Conservation (phyloP, 768 basidiomycete genomes). For the Pilatotrama ljubarskyi region DNA sequence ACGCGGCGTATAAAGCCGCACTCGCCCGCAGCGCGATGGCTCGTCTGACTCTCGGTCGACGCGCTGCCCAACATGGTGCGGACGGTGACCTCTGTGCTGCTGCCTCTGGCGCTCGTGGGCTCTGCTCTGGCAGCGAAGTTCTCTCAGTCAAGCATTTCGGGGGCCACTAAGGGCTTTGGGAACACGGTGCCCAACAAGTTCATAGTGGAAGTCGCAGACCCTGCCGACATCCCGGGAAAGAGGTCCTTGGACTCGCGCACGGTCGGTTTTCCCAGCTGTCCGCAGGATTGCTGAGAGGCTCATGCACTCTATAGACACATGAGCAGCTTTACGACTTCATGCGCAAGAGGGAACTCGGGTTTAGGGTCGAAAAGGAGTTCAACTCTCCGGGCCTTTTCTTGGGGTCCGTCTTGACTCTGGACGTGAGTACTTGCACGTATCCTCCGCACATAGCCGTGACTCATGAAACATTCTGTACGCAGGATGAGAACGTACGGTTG, state of each 20-base stretch:
- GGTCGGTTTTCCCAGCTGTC: conserved; percentile 3
- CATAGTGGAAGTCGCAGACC: conserved; percentile 42
- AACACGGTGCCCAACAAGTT: conserved; percentile 41
- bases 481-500: conserved; percentile 21
- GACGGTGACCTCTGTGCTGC: conserved; percentile 5
- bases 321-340: conserved; percentile 50
- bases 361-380: conserved; percentile 53
- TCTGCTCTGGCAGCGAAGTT: conserved; percentile 12
- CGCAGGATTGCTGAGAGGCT: neutral
- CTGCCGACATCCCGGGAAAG: conserved; percentile 27
- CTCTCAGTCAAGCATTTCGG: conserved; percentile 20
- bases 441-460: neutral
- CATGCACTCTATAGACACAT: conserved; percentile 40
- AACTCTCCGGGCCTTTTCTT: conserved; percentile 54
- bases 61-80: conserved; percentile 5
- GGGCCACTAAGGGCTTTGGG: conserved; percentile 12
- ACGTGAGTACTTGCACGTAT: conserved; percentile 29
- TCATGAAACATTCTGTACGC: neutral
- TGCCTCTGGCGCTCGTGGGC: neutral
- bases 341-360: conserved; percentile 43
- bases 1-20: neutral
- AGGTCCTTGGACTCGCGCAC: conserved; percentile 24
- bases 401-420: conserved; percentile 55
- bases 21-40: neutral
- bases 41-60: neutral